Base-by-base conservation (phyloP, 2,329 filamentous ascomycete species). In the Aspergillus tamarii region DNA sequence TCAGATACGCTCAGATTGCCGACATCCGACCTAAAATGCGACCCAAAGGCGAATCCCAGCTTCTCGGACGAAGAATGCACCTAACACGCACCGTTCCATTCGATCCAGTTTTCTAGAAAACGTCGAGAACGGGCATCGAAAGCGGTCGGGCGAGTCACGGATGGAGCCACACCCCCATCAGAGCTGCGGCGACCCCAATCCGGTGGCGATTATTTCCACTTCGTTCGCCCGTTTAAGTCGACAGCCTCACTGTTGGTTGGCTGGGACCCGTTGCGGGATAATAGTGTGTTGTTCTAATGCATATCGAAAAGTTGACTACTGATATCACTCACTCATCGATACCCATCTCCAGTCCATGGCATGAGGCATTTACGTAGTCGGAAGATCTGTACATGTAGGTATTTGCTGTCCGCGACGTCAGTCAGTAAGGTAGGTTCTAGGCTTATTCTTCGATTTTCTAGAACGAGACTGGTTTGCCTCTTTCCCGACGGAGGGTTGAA, bases 101-200 rank as follows among this genome's bases (percentile, higher is more conserved):
- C 61, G 63, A 64, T 57, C 63, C 69, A 70, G 62, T 54, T 68
- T 77, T 77, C 74, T 76, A 76, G 74, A 77, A 77, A 67, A 73
- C 70, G 60, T 73, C 73, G 66, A 73, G 74, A 76, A 76, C 66
- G 68, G 64, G 59, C 60, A 60, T 64, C 61, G 60, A 64, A 62
- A 56, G 57, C 59, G 36, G 59, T 43, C 50, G 41, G 52, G n/a
- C 53, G 52, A 54, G 30, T 54, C 52, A 36, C 52, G 30, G 23
- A n/a, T 58, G 45, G 34, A 43, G 30, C 55, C 55, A 41, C 56
- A 54, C 41, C 46, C 55, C 56, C 46, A 59, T 60, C 52, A 36
- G 9, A 54, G 58, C 34, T 45, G 45, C 46, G 21, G 46, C 30
- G 30, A 28, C 52, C 32, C 32, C 52, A 55, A 55, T 23, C n/a